phyloP scores from a whole-genome alignment of 2,329 filamentous ascomycete species.

The Akanthomyces muscarius region DNA sequence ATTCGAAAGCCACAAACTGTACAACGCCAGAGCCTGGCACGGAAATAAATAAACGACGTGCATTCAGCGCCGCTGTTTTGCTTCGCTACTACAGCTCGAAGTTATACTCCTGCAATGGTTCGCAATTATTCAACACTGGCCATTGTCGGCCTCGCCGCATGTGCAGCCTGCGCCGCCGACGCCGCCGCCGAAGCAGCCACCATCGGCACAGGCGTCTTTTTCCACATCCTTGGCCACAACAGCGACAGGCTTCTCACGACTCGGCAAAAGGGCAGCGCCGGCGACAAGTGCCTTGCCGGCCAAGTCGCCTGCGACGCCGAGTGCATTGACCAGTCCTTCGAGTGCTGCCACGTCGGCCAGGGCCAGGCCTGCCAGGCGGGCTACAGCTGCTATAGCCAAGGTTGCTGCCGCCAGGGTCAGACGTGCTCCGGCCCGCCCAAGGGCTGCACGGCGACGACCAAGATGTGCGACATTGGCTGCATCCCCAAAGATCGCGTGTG shows the following conservation, averaged over 20 bases:
- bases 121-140: not conserved
- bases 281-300: not conserved
- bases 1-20: too few species aligned
- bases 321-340: constrained; percentile 6
- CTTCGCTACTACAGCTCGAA: not conserved
- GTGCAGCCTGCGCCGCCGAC: not conserved
- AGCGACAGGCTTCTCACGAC: not conserved
- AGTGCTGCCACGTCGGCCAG: constrained; percentile 14
- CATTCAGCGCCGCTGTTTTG: not conserved
- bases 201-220: not conserved
- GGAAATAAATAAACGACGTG: not conserved
- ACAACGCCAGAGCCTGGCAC: not conserved
- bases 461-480: constrained; percentile 13
- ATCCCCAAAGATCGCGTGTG: constrained; percentile 10
- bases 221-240: not conserved
- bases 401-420: constrained; percentile 14
- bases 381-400: constrained; percentile 13
- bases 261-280: not conserved
- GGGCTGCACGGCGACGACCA: constrained; percentile 6
- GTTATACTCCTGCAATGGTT: not conserved
- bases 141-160: not conserved
- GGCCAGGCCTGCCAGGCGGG: constrained; percentile 13
- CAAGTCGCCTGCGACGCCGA: constrained; percentile 2
- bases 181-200: not conserved
- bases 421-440: constrained; percentile 8